Base-by-base conservation (phyloP, 1,284 basidiomycete species). In the Amylostereum chailletii region DNA sequence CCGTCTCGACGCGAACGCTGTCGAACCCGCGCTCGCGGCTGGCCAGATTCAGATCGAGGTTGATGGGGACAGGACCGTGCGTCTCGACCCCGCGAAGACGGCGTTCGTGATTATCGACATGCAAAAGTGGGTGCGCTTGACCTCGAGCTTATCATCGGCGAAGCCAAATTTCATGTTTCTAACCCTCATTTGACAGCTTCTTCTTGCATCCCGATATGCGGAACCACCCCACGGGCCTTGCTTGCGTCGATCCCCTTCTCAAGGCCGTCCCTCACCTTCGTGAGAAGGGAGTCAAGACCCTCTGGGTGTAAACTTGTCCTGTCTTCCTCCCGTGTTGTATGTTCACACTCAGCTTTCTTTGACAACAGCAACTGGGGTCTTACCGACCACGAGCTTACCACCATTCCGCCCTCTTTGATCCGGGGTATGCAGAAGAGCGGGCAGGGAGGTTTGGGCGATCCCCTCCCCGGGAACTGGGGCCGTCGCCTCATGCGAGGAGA, bases 71-170 rank as follows among this genome's bases (percentile, higher is more conserved):
- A 68, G 78, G 11, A 68, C 62, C 11, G 64, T 84, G 40, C 69
- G 81, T 48, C 63, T 84, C 9, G 68, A 77, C 54, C 70, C 68
- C 36, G 63, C 68, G 38, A 65, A 68, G 42, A 76, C 71, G 32
- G 83, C 81, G 9, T 63, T 79, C 51, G 75, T 84, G 29, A 70
- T 85, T 34, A 72, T 85, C 51, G 83, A 85, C 60, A 85, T 86
- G 83, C 83, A 85, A 61, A 86, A 85, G 83, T 83, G 57, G 53
- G 71, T 56, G 63, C 30, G 10, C 68, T 73, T 34, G 66, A 66
- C 40, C 19, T 7, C 9, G 10, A 9, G 7, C 19, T 26, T 42
- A 7, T 3, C 19, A 26, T 9, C 10, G 10, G 27, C 27, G 10
- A 9, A 7, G 27, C 19, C 26, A 26, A 10, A 7, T 26, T 11